Percentiles rank a stretch among this genome's conserved stretches.
These are phyloP conservation scores for Coccomyxa subellipsoidea DNA, from an alignment of 163 green algal species.

Conservation along the genomic window DNA sequence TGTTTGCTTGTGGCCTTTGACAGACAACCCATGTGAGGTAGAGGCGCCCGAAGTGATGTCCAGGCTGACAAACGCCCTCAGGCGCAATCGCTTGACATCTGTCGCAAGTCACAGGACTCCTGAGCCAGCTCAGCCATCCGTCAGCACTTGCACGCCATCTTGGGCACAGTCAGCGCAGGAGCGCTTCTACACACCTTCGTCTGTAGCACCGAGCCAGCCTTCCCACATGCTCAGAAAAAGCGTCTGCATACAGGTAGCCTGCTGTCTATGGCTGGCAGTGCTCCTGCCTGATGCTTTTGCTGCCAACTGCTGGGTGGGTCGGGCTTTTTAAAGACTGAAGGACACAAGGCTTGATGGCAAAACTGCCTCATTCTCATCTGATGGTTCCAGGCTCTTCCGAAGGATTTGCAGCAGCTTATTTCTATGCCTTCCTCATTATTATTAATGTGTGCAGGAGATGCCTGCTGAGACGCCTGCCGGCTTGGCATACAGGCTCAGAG, in stretches of 20 bases:
- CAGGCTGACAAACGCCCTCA: background rate
- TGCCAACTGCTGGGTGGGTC: background rate
- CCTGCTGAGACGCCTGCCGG: background rate
- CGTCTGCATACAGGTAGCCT: background rate
- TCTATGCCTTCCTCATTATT: too few relatives aligned
- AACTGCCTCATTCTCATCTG: too few relatives aligned
- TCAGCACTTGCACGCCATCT: background rate
- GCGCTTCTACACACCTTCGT: background rate
- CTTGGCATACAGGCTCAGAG: background rate
- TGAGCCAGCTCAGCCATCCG: background rate
- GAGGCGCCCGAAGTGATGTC: background rate
- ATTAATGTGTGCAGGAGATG: background rate
- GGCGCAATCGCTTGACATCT: background rate
- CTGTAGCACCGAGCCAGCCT: background rate
- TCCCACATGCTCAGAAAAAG: background rate
- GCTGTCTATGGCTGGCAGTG: background rate
- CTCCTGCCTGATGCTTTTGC: background rate
- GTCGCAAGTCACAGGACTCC: background rate
- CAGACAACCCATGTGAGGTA: conserved; percentile 3
- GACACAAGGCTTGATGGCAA: too few relatives aligned
- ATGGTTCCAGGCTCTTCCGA: too few relatives aligned
- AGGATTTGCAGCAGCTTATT: too few relatives aligned
- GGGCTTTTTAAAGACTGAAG: too few relatives aligned
- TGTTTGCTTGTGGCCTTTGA: background rate
- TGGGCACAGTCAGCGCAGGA: background rate